A percentile compares a stretch with the other conserved stretches of the same genome.
Conservation (phyloP, 352 stramenopile genomes). For the Pythium rhizo-oryzae region DNA sequence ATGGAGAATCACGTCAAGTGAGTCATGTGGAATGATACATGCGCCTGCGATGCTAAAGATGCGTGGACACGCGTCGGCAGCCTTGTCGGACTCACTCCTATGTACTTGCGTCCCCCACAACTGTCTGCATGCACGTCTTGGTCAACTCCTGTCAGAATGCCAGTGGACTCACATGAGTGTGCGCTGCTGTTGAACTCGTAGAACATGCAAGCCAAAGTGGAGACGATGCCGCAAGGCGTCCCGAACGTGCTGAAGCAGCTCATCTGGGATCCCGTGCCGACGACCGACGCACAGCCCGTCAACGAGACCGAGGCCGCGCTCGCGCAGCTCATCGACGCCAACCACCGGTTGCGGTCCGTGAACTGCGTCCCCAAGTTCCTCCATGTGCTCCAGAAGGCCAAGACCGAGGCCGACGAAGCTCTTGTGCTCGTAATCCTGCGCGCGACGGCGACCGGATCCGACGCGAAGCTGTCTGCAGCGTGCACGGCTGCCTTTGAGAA, state of each 20-base stretch:
- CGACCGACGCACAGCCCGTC: conserved; percentile 31
- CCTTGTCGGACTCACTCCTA: too few relatives aligned
- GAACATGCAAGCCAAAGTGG: conserved; percentile 25
- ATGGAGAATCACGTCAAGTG: not conserved
- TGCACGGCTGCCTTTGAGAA: conserved; percentile 75
- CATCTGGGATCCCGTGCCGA: conserved; percentile 25
- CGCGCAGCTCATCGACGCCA: conserved; percentile 56
- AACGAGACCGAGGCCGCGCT: conserved; percentile 52
- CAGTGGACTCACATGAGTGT: conserved; percentile 3
- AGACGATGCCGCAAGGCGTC: conserved; percentile 5
- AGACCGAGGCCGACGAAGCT: conserved; percentile 73
- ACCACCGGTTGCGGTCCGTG: conserved; percentile 53
- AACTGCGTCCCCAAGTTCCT: conserved; percentile 61
- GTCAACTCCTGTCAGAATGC: conserved; percentile 1
- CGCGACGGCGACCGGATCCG: conserved; percentile 54
- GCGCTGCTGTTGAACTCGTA: not conserved
- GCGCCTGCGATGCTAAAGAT: too few relatives aligned
- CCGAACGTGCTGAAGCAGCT: conserved; percentile 38
- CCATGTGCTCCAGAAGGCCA: conserved; percentile 55
- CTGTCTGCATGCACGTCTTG: not conserved
- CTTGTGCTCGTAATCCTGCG: conserved; percentile 73
- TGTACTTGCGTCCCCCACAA: too few relatives aligned
- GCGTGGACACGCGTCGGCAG: too few relatives aligned
- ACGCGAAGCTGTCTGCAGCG: conserved; percentile 57
- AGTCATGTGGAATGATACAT: too few relatives aligned